Base-by-base conservation (phyloP, 164 flowering plant genomes). In the Paratinospora sagittata region DNA sequence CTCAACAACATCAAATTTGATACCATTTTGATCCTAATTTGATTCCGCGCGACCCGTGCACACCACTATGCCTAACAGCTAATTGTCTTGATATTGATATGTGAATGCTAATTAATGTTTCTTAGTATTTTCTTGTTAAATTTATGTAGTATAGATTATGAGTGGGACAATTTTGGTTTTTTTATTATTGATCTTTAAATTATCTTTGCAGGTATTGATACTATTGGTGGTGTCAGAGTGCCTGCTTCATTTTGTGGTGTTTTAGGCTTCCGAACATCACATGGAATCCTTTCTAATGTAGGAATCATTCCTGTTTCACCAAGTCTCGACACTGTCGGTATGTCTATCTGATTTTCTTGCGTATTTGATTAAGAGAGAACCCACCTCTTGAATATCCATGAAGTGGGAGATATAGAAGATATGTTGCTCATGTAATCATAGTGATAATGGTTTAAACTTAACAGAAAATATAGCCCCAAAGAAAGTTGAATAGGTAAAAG, bases 261-360 rank as follows among this genome's bases (percentile, higher is more conserved):
- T 47, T 17, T 90, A 17, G 97, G 98, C 66, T 89, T 92, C 72
- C 85, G 93, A 23, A 83, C 97, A 10, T 92, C 98, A 23, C 82
- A 90, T 82, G 97, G 97, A 4, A 79, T 84, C 76, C 85, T 92
- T 76, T 83, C 97, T 77, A 86, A 79, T 19, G 57, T 72, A 23
- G 97, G 97, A 61, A 73, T 81, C 55, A 75, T 90, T 81, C 97
- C 93, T 69, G 85, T 92, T 71, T 85, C 98, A 14, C 68, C 86
- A 27, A 95, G 97, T 76, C 89, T 92, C 49, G 97, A 92, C 76
- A 81, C 94, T 63, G 84, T 92, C 66, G 98, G 98, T 95, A 88
- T 72, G 90, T 73, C 6, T 74, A 0, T 37, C 13, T 6, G 45
- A 0, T 45, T 60, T 66, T 69, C 7, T 65, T 55, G 8, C 45